phyloP scores from a whole-genome alignment of 805 yeast genomes.

The Isabelozyma heimii region DNA sequence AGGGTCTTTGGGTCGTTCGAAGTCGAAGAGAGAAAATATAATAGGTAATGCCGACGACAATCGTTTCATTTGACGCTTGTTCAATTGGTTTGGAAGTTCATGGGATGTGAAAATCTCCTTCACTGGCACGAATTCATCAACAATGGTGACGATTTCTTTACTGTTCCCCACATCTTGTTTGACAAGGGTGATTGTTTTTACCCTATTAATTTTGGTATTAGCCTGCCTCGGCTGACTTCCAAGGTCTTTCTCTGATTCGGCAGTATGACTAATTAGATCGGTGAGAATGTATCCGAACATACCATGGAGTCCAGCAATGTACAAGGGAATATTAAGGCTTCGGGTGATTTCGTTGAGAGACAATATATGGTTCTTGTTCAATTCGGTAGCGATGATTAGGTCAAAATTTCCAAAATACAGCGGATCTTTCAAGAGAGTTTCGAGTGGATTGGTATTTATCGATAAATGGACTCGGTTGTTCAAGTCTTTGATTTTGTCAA shows the following conservation, averaged over 20 bases:
- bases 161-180: constrained; percentile 29
- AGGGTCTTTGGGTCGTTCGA: constrained; percentile 18
- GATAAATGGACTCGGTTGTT: constrained; percentile 73
- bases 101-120: constrained; percentile 30
- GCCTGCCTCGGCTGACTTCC: constrained; percentile 40
- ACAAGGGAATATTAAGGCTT: constrained; percentile 57
- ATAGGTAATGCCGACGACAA: constrained; percentile 59
- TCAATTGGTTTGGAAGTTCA: constrained; percentile 39
- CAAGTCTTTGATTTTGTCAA: constrained; percentile 60
- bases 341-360: constrained; percentile 59
- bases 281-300: constrained; percentile 78
- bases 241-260: constrained; percentile 51
- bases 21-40: constrained; percentile 56
- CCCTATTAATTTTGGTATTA: constrained; percentile 51
- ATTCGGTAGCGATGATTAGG: constrained; percentile 73
- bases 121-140: constrained; percentile 37
- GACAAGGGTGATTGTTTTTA: constrained; percentile 32
- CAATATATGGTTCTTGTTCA: constrained; percentile 39
- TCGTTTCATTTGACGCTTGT: constrained; percentile 44
- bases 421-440: constrained; percentile 10
- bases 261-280: constrained; percentile 67
- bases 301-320: constrained; percentile 70
- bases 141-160: constrained; percentile 42
- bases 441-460: constrained; percentile 33
- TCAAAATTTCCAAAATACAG: constrained; percentile 56